Evolutionary conservation across 371 early-diverging fungal genomes (phyloP).

Genomic region (Lichtheimia ramosa): DNA sequence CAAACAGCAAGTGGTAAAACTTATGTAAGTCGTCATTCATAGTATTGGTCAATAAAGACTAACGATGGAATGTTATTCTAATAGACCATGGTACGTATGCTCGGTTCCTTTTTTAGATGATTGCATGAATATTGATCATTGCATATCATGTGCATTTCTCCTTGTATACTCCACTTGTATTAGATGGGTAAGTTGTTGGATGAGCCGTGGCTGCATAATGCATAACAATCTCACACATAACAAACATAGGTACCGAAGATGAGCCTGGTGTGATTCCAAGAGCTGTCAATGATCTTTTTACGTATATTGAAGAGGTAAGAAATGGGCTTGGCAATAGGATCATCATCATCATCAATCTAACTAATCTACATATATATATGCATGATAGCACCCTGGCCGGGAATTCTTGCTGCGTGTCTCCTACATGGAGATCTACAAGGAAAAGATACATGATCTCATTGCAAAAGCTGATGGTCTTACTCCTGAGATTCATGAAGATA

Average conservation of each 20-base stretch:
- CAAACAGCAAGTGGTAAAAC: slow-evolving; percentile 89
- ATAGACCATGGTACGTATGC: slow-evolving; percentile 27
- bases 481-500: slow-evolving; percentile 23
- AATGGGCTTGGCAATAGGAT: background rate
- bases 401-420: slow-evolving; percentile 55
- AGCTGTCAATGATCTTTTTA: slow-evolving; percentile 57
- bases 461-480: slow-evolving; percentile 12
- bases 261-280: slow-evolving; percentile 63
- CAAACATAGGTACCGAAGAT: slow-evolving; percentile 42
- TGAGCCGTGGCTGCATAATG: too few species aligned
- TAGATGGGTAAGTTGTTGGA: slow-evolving; percentile 33
- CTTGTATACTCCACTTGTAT: background rate
- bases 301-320: slow-evolving; percentile 44
- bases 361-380: background rate
- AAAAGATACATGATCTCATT: slow-evolving; percentile 90
- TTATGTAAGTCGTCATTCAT: slow-evolving; percentile 3
- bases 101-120: background rate
- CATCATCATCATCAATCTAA: background rate
- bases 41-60: background rate
- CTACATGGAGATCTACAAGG: slow-evolving; percentile 96
- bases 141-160: too few species aligned
- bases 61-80: too few species aligned
- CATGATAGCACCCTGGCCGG: slow-evolving; percentile 9
- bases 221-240: too few species aligned
- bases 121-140: too few species aligned